Evolutionary conservation across 2,329 filamentous ascomycete genomes (phyloP).

Genomic region (Emergomyces pasteurianus): DNA sequence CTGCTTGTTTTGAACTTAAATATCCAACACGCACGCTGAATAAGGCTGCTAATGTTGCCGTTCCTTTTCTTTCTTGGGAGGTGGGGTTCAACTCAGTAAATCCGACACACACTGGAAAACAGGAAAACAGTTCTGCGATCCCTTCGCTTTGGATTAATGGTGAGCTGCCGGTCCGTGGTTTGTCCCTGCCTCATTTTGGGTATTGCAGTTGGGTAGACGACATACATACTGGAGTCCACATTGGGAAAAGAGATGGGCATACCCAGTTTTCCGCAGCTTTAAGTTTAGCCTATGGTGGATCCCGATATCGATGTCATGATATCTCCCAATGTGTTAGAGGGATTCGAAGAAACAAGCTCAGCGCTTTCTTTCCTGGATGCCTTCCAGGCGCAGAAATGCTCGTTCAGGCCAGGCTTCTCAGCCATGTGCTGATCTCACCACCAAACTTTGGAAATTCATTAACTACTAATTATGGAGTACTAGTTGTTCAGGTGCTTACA

Average conservation of each 20-base stretch:
- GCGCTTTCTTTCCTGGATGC: no score
- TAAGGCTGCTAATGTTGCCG: neutral
- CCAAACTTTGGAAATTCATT: no score
- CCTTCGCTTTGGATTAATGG: no score
- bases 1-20: neutral
- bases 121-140: no score
- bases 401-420: neutral
- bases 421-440: neutral
- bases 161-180: neutral
- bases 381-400: no score
- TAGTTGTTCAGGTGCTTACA: neutral
- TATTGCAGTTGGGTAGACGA: no score
- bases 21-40: no score
- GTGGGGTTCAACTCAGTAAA: neutral
- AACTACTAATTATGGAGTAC: no score
- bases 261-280: neutral
- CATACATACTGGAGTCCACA: no score
- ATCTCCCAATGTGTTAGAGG: neutral
- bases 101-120: neutral
- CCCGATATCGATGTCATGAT: no score
- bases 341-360: neutral
- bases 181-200: no score
- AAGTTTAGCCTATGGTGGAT: neutral
- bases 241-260: neutral
- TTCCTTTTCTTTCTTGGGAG: neutral